Percentiles rank a stretch among this genome's conserved stretches.
Conservation (phyloP, 257 asterid species). For the Voacanga thouarsii region DNA sequence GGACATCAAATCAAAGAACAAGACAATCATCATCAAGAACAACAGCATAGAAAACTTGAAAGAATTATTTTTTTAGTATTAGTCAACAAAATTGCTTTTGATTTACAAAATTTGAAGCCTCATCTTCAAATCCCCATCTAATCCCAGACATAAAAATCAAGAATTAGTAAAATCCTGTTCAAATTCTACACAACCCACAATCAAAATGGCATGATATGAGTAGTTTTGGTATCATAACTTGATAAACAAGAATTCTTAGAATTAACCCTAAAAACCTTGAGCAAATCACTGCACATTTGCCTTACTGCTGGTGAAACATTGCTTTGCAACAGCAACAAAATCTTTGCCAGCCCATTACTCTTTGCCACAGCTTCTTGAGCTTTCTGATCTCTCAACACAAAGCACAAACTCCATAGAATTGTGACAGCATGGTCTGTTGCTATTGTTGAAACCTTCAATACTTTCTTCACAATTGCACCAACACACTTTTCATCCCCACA, state of each 20-base stretch:
- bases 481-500: conserved; percentile 44
- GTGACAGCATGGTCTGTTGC: conserved; percentile 80
- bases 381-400: conserved; percentile 55
- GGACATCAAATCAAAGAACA: conserved; percentile 30
- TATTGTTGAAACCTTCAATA: conserved; percentile 54
- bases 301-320: conserved; percentile 65
- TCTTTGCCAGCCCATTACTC: conserved; percentile 66
- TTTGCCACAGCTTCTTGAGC: conserved; percentile 50
- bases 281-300: conserved; percentile 74
- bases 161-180: neutral
- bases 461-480: conserved; percentile 49
- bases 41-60: conserved; percentile 4
- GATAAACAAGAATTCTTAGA: conserved; percentile 44
- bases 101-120: conserved; percentile 24
- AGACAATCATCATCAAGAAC: conserved; percentile 7
- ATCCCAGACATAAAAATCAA: conserved; percentile 2
- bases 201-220: conserved; percentile 91
- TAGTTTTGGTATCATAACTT: conserved; percentile 68
- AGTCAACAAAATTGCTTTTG: conserved; percentile 46
- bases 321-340: conserved; percentile 68
- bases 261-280: conserved; percentile 52
- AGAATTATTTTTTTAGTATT: conserved; percentile 16
- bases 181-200: conserved; percentile 16
- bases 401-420: conserved; percentile 74
- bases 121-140: neutral